Evolutionary conservation across 495 filamentous ascomycete genomes (phyloP).

Genomic region (Glutinoglossum americanum): DNA sequence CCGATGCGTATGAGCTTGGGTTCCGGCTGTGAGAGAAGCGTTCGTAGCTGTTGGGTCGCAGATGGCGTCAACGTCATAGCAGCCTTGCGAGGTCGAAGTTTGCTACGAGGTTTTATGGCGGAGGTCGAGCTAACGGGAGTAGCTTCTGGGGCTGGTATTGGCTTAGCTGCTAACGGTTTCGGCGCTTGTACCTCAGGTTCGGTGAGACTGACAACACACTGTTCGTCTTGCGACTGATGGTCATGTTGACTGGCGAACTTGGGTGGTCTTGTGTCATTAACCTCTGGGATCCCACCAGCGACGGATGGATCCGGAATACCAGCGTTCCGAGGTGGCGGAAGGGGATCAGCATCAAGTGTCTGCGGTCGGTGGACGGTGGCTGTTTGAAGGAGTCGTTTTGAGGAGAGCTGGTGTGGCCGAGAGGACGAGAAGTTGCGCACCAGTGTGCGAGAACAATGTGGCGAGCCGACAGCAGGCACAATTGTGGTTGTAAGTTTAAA

Average conservation of each 20-base stretch:
- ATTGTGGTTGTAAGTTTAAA: not conserved
- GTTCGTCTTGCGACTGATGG: conserved; percentile 2
- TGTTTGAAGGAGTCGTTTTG: conserved; percentile 45
- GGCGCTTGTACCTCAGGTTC: conserved; percentile 48
- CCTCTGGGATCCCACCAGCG: conserved; percentile 28
- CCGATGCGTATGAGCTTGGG: conserved; percentile 87
- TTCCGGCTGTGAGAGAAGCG: conserved; percentile 54
- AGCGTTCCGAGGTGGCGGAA: conserved; percentile 39
- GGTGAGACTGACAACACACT: conserved; percentile 20
- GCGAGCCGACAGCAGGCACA: conserved; percentile 9
- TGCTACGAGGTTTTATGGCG: conserved; percentile 26
- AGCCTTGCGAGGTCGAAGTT: conserved; percentile 68
- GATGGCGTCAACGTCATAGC: conserved; percentile 66
- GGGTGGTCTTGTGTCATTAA: conserved; percentile 32
- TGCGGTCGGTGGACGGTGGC: conserved; percentile 60
- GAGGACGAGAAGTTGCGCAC: conserved; percentile 44
- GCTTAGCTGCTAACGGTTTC: conserved; percentile 19
- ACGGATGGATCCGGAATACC: conserved; percentile 49
- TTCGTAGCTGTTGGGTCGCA: conserved; percentile 55
- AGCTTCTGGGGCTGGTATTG: conserved; percentile 16
- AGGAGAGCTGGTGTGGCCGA: conserved; percentile 30
- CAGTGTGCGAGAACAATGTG: conserved; percentile 25
- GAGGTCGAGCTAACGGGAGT: conserved; percentile 9
- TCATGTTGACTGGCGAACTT: conserved; percentile 16
- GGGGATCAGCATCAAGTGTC: conserved; percentile 36